Conservation (phyloP, 2,329 filamentous ascomycete species). For the Proliferodiscus dingleyae region DNA sequence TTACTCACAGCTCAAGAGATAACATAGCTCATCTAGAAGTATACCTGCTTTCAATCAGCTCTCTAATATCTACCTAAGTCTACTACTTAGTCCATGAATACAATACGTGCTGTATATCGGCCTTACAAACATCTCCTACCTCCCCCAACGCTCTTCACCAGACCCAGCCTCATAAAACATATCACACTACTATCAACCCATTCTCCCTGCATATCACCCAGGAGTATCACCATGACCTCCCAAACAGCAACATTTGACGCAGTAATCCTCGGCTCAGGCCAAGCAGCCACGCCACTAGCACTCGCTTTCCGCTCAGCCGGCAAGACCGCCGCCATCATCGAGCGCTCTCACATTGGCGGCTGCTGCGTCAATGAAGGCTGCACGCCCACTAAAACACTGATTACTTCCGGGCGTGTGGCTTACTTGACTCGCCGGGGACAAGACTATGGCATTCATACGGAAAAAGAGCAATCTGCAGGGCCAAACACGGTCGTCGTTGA, state of each 20-base stretch:
- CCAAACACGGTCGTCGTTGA: constrained; percentile 35
- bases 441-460: constrained; percentile 42
- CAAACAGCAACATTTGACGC: constrained; percentile 34
- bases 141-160: no score
- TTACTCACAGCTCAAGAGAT: no score
- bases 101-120: no score
- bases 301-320: constrained; percentile 41
- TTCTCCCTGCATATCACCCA: no score
- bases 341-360: constrained; percentile 46
- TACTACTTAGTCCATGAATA: no score
- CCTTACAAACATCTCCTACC: no score
- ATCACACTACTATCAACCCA: no score
- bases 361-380: constrained; percentile 52
- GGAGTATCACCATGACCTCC: not conserved
- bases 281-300: constrained; percentile 47
- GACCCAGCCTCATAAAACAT: no score
- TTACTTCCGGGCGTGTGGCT: constrained; percentile 46
- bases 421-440: constrained; percentile 38
- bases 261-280: constrained; percentile 49
- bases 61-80: no score
- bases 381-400: constrained; percentile 54
- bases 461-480: no score
- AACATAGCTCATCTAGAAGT: no score
- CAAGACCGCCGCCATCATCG: constrained; percentile 42
- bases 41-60: no score